Conservation (phyloP, 225 moss, liverwort and hornwort species). For the Takakia lepidozioides region DNA sequence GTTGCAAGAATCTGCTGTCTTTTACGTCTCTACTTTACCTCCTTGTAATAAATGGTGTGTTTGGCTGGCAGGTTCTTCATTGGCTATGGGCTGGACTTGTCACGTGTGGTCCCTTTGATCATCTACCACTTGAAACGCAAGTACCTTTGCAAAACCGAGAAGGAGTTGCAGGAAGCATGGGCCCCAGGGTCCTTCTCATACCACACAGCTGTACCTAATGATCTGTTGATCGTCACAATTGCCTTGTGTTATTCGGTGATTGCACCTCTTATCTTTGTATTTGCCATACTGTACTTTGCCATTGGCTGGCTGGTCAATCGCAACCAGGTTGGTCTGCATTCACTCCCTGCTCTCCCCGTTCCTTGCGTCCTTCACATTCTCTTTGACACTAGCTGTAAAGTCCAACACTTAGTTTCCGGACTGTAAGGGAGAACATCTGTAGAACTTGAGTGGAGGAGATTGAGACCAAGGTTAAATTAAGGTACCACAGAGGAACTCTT, state of each 20-base stretch:
- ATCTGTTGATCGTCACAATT: constrained; percentile 71
- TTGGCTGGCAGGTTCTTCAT: constrained; percentile 57
- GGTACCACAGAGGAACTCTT: too few species aligned
- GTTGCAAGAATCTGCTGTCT: too few species aligned
- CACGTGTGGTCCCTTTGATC: constrained; percentile 62
- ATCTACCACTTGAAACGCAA: constrained; percentile 57
- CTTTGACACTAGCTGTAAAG: too few species aligned
- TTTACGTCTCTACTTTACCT: background rate
- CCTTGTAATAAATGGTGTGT: background rate
- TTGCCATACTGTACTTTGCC: constrained; percentile 62
- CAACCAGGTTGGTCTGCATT: constrained; percentile 79
- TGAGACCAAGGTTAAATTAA: too few species aligned
- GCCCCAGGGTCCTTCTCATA: constrained; percentile 68
- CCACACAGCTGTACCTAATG: constrained; percentile 63
- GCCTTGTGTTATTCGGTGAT: constrained; percentile 72
- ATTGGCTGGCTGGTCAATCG: constrained; percentile 80
- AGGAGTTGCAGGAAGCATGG: constrained; percentile 74
- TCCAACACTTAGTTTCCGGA: too few species aligned
- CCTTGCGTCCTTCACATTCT: too few species aligned
- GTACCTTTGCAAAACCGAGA: constrained; percentile 62
- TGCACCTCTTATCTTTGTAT: constrained; percentile 69
- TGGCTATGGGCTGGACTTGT: constrained; percentile 73
- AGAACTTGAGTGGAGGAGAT: too few species aligned
- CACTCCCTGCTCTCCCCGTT: too few species aligned
- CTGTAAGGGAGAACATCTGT: too few species aligned